A percentile compares a stretch with the other conserved stretches of the same genome.
phyloP scores from a whole-genome alignment of 1,139 yeast genomes.

The Taphrina betulina region DNA sequence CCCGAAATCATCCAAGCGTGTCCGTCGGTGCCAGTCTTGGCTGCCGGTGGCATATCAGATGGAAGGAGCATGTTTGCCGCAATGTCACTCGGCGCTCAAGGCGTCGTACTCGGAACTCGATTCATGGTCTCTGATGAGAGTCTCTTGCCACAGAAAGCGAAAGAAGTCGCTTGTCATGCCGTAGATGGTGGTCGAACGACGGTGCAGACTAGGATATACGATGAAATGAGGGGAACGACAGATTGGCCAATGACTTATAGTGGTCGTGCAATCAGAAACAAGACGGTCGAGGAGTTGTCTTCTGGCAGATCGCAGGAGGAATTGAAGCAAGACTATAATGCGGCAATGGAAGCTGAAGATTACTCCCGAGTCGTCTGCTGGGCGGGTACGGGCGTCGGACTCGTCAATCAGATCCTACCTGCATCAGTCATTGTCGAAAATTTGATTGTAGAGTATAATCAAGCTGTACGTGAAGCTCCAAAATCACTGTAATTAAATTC shows the following conservation, averaged over 20 bases:
- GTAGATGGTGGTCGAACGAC: slow-evolving; percentile 35
- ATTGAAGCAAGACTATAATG: slow-evolving; percentile 19
- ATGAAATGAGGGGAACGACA: slow-evolving; percentile 34
- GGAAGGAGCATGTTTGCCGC: slow-evolving; percentile 43
- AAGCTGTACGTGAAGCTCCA: slow-evolving; percentile 10
- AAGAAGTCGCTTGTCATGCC: slow-evolving; percentile 26
- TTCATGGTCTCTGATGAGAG: slow-evolving; percentile 33
- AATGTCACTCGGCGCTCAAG: slow-evolving; percentile 47
- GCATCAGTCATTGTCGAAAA: slow-evolving; percentile 33
- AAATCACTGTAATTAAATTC: not conserved
- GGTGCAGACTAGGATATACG: slow-evolving; percentile 35
- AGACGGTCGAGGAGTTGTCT: slow-evolving; percentile 29
- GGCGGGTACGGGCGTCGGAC: slow-evolving; percentile 38
- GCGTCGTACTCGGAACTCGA: slow-evolving; percentile 36
- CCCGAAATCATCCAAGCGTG: slow-evolving; percentile 45
- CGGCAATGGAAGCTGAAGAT: slow-evolving; percentile 30
- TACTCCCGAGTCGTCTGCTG: slow-evolving; percentile 35
- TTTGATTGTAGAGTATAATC: slow-evolving; percentile 27
- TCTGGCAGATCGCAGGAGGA: slow-evolving; percentile 16
- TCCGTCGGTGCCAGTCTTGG: slow-evolving; percentile 43
- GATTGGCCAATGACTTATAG: slow-evolving; percentile 36
- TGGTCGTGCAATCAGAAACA: slow-evolving; percentile 36
- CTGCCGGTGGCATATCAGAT: slow-evolving; percentile 54
- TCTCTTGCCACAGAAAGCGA: slow-evolving; percentile 24
- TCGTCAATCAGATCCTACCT: slow-evolving; percentile 30